Evolutionary conservation across 176 grass and related monocot species (phyloP).

Genomic region (sorghum (Sorghum bicolor)): Sorghum_bicolor_NCBIv3 NC_012878.2:51285501-51286000

Average conservation of each 20-base stretch:
- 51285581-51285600: conserved; percentile 67
- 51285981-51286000: conserved; percentile 61
- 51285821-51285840: conserved; percentile 57
- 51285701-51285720: conserved; percentile 47
- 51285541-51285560: conserved; percentile 75
- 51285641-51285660: conserved; percentile 47
- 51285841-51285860: conserved; percentile 56
- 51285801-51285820: conserved; percentile 72
- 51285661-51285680: conserved; percentile 52
- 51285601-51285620: conserved; percentile 78
- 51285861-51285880: conserved; percentile 71
- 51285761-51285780: conserved; percentile 73
- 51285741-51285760: conserved; percentile 57
- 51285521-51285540: conserved; percentile 76
- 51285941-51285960: conserved; percentile 66
- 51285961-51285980: conserved; percentile 58
- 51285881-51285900: conserved; percentile 70
- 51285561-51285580: conserved; percentile 87
- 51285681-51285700: conserved; percentile 56
- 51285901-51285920: conserved; percentile 43
- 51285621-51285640: conserved; percentile 38
- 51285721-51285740: not conserved
- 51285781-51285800: conserved; percentile 80
- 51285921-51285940: conserved; percentile 68
- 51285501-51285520: conserved; percentile 68